These are phyloP conservation scores for Aspergillus flavus DNA, from an alignment of 2,329 filamentous ascomycete genomes.

Conservation along the genomic window DNA sequence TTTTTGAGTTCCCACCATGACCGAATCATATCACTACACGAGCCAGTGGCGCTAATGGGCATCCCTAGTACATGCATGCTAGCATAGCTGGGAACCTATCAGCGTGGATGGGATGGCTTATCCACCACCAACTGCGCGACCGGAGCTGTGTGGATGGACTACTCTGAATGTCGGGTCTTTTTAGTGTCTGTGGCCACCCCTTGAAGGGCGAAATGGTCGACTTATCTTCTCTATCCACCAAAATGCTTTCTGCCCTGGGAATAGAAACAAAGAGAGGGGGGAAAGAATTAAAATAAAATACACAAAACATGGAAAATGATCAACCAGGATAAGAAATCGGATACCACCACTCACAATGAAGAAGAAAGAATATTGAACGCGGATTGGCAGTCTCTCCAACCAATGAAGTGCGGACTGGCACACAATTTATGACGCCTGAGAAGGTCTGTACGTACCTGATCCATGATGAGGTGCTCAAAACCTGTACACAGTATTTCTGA, in stretches of 20 bases:
- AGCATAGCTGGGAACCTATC: constrained; percentile 21
- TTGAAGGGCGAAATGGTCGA: constrained; percentile 2
- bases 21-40: constrained; percentile 22
- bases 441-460: background rate
- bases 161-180: background rate
- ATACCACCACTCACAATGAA: background rate
- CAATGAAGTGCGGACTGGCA: background rate
- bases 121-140: background rate
- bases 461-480: background rate
- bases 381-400: background rate
- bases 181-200: constrained; percentile 11
- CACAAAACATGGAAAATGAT: no score
- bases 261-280: background rate
- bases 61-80: constrained; percentile 17
- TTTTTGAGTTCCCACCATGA: constrained; percentile 11
- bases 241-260: background rate
- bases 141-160: constrained; percentile 2
- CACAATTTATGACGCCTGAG: background rate
- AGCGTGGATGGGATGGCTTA: constrained; percentile 9
- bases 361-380: background rate
- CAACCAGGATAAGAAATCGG: background rate
- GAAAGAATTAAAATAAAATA: background rate
- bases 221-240: background rate
- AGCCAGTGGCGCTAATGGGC: constrained; percentile 18
- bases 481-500: constrained; percentile 1